Evolutionary conservation across 345 rosid genomes (phyloP), one percentile per base, ranked within the genome.

Genomic region (Lepidium didymum): DNA sequence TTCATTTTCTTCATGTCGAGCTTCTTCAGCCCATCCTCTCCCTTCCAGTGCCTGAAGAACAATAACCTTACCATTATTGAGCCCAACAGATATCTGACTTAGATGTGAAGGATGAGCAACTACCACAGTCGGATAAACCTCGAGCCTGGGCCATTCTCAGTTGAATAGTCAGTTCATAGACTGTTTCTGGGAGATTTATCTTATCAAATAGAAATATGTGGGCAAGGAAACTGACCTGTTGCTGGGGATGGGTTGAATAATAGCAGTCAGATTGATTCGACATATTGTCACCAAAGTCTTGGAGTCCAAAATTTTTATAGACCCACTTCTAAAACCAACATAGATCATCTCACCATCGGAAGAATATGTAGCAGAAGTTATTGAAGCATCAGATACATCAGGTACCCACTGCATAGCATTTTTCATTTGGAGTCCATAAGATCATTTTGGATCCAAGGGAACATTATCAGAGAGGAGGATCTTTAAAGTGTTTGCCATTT

Each of bases 51-150:
- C 87, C 81, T 86, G 90, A 15, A 85, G 50, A 19, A 87, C 87
- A 0, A 82, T 73, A 3, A 89, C 90, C 6, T 75, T 56, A 52
- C 90, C 92, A 25, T 89, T 87, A 10, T 79, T 89, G 68, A 89
- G 73, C 47, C 96, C 92, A 0, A 79, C 77, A 1, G 90, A 83
- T 8, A 89, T 75, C 81, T 89, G 92, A 75, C 78, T 82, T 1
- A 80, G 79, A 62, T 84, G 87, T 8, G 80, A 74, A 6, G 90
- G 92, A 69, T 89, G 90, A 31, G 89, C 81, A 0, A 85, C 86
- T 55, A 89, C 68, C 21, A 85, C 89, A 46, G 76, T 37, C 1
- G 92, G 86, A 56, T 81, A 79, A 36, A 55, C 73, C 47, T 51
- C 14, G 13, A 52, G 29, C 68, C 73, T 67, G 58, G 38, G 23